Evolutionary conservation across 2,329 filamentous ascomycete species (phyloP).

Genomic region (Phaeosphaeriaceae sp.): DNA sequence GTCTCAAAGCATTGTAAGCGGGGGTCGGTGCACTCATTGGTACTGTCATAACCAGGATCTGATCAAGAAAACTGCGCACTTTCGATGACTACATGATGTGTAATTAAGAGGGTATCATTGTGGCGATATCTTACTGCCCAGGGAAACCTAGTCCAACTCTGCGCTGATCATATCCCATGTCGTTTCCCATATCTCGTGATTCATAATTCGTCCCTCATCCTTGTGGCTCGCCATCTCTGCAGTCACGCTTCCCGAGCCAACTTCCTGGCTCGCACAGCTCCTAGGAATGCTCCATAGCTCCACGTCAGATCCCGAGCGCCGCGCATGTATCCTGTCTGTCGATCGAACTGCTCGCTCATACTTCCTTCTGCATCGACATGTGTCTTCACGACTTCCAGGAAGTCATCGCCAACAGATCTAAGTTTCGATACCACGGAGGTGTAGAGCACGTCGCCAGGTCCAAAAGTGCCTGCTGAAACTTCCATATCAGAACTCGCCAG

Average conservation of each 20-base stretch:
- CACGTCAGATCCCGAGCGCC: conserved; percentile 54
- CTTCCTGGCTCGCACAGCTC: conserved; percentile 47
- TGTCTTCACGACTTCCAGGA: conserved; percentile 49
- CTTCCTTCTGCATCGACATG: conserved; percentile 49
- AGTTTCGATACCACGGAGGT: conserved; percentile 41
- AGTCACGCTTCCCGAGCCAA: conserved; percentile 11
- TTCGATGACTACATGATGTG: not conserved
- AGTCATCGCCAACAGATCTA: conserved; percentile 48
- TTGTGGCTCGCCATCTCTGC: not conserved
- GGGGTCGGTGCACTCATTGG: not conserved
- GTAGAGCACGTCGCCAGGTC: conserved; percentile 34
- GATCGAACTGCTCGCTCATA: conserved; percentile 55
- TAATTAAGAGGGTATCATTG: not conserved
- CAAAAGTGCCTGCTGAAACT: conserved; percentile 32
- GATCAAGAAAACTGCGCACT: too few species aligned
- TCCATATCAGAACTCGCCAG: conserved; percentile 35
- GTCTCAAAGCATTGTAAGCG: not conserved
- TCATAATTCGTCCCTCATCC: conserved; percentile 16
- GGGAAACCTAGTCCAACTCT: not conserved
- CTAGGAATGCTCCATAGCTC: conserved; percentile 54
- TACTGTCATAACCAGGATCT: too few species aligned
- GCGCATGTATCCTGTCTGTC: conserved; percentile 47
- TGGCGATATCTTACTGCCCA: not conserved
- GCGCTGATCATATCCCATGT: conserved; percentile 1
- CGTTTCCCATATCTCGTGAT: conserved; percentile 3